A percentile compares a stretch with the other conserved stretches of the same genome.
phyloP scores from a whole-genome alignment of 1,284 basidiomycete species.

The Entoloma clypeatum region DNA sequence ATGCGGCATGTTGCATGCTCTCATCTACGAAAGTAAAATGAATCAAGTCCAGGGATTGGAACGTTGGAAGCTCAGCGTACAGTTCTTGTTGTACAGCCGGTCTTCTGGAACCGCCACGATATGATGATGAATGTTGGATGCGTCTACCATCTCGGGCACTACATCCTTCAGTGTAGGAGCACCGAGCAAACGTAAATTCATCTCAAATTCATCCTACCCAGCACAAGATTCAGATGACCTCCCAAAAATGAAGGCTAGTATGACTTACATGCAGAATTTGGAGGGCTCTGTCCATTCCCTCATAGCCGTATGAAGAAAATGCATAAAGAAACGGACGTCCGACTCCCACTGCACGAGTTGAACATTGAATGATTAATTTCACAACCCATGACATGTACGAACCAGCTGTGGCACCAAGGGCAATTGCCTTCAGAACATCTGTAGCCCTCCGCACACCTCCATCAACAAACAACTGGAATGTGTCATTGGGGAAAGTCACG shows the following conservation, averaged over 20 bases:
- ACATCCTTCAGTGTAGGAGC: conserved; percentile 77
- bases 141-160: conserved; percentile 86
- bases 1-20: conserved; percentile 48
- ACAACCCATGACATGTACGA: conserved; percentile 18
- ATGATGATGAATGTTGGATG: conserved; percentile 62
- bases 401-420: conserved; percentile 88
- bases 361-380: conserved; percentile 3
- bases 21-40: conserved; percentile 30
- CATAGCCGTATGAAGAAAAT: conserved; percentile 83
- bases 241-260: background rate
- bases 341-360: conserved; percentile 53
- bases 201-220: conserved; percentile 86
- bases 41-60: background rate
- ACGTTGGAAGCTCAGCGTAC: conserved; percentile 42
- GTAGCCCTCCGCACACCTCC: conserved; percentile 90
- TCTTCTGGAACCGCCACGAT: conserved; percentile 64
- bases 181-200: conserved; percentile 88
- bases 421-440: conserved; percentile 91
- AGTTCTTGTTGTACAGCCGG: conserved; percentile 73
- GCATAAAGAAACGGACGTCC: conserved; percentile 88
- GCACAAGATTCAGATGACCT: conserved; percentile 4
- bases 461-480: conserved; percentile 89
- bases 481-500: conserved; percentile 58
- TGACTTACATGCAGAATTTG: conserved; percentile 71
- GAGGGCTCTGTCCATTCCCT: conserved; percentile 76